Evolutionary conservation across 495 filamentous ascomycete species (phyloP).

Genomic region (Aspergillus carlsbadensis): DNA sequence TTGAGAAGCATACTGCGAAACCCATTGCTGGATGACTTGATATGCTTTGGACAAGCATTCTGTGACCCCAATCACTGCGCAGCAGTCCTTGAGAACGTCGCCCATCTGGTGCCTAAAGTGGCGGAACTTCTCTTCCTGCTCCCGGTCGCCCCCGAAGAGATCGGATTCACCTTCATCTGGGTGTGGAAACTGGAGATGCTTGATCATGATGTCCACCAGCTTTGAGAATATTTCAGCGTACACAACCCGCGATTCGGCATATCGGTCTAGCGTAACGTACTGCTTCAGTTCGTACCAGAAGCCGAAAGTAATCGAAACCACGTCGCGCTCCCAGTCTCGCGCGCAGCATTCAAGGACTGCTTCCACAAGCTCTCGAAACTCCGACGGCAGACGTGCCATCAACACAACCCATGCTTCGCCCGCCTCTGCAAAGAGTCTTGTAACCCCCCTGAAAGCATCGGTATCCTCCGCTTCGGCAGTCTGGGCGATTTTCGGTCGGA

Average conservation of each 20-base stretch:
- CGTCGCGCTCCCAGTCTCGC: conserved; percentile 82
- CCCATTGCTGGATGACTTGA: conserved; percentile 81
- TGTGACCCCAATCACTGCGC: conserved; percentile 88
- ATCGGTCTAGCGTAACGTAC: conserved; percentile 85
- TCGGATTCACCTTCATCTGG: conserved; percentile 76
- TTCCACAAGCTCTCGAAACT: conserved; percentile 87
- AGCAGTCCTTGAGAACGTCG: conserved; percentile 96
- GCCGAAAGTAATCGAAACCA: conserved; percentile 84
- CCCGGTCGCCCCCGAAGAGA: conserved; percentile 91
- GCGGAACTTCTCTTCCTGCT: conserved; percentile 95
- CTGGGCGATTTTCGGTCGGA: conserved; percentile 75
- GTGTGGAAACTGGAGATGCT: conserved; percentile 85
- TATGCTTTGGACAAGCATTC: conserved; percentile 89
- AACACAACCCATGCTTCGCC: conserved; percentile 92
- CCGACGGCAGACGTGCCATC: conserved; percentile 75
- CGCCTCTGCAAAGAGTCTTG: conserved; percentile 86
- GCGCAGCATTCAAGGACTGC: conserved; percentile 86
- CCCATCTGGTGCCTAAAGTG: conserved; percentile 97
- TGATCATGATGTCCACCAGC: conserved; percentile 90
- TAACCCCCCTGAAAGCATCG: conserved; percentile 86
- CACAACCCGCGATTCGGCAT: conserved; percentile 73
- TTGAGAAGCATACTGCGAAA: conserved; percentile 73
- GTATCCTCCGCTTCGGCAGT: conserved; percentile 76
- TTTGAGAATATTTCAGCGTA: conserved; percentile 78
- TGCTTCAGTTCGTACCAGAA: conserved; percentile 99